Percentiles rank a stretch among this genome's conserved stretches.
Conservation (phyloP, 305 asterid species). For the Ajuga reptans region DNA sequence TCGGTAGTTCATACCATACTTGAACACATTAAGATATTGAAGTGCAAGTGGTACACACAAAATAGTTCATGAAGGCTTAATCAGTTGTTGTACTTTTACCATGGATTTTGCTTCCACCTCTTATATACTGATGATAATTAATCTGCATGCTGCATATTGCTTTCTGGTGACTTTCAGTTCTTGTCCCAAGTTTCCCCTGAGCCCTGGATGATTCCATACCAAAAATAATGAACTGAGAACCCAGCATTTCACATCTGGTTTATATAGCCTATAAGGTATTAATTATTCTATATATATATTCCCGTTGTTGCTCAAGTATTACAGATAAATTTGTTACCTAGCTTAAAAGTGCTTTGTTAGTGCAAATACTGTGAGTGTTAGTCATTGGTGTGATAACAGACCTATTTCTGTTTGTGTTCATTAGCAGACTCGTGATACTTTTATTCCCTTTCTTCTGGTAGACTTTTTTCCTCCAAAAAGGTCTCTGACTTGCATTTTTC, state of each 20-base stretch:
- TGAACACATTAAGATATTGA: neutral
- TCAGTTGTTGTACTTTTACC: neutral
- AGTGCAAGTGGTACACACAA: neutral
- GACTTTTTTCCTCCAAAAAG: conserved; percentile 5
- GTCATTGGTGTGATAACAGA: neutral
- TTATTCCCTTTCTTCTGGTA: neutral
- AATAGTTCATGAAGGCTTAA: neutral
- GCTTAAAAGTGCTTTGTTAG: neutral
- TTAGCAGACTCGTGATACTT: conserved; percentile 10
- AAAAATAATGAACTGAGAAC: neutral
- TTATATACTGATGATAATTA: neutral
- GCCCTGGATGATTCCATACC: too few species aligned
- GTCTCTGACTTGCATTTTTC: conserved; percentile 15
- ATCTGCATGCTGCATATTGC: neutral
- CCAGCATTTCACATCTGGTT: neutral
- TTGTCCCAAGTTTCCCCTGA: too few species aligned
- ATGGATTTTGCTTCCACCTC: neutral
- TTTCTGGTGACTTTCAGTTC: neutral
- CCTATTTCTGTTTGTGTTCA: conserved; percentile 1
- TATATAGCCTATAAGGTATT: neutral
- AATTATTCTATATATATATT: too few species aligned
- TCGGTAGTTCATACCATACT: neutral
- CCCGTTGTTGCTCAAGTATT: neutral
- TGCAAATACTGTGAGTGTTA: neutral
- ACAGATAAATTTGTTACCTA: neutral